A percentile compares a stretch with the other conserved stretches of the same genome.
These are phyloP conservation scores for Endothia cerciana DNA, from an alignment of 2,329 filamentous ascomycete genomes.

Conservation along the genomic window DNA sequence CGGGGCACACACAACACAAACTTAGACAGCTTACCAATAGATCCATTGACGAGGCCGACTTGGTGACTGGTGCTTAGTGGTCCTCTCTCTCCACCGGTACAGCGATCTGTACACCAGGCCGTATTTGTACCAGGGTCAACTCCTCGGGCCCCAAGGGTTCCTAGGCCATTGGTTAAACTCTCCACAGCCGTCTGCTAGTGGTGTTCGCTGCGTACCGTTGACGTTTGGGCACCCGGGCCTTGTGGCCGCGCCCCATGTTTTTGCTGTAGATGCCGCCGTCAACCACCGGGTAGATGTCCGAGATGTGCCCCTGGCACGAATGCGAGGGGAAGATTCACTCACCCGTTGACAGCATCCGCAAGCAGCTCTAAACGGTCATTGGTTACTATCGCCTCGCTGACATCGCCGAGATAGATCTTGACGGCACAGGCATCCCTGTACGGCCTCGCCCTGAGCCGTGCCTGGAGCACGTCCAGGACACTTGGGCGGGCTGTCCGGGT, in stretches of 20 bases:
- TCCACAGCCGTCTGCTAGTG: slow-evolving; percentile 1
- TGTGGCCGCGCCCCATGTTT: slow-evolving; percentile 6
- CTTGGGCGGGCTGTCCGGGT: background rate
- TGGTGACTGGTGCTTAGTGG: background rate
- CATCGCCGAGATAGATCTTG: slow-evolving; percentile 3
- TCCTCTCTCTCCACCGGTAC: background rate
- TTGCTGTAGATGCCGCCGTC: background rate
- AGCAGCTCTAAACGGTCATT: background rate
- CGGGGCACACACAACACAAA: background rate
- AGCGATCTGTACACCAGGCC: background rate
- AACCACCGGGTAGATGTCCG: background rate
- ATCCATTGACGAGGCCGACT: background rate
- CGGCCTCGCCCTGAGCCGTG: background rate
- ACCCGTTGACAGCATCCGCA: slow-evolving; percentile 1
- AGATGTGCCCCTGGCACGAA: too few relatives aligned
- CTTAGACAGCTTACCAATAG: background rate
- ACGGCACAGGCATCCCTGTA: background rate
- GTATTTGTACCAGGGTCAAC: background rate
- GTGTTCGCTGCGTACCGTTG: slow-evolving; percentile 1
- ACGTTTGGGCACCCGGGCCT: background rate
- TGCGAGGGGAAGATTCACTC: background rate
- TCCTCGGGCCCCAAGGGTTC: background rate
- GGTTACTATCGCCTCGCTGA: background rate
- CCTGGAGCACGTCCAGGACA: slow-evolving; percentile 4
- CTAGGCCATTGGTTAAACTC: slow-evolving; percentile 1